phyloP scores from a whole-genome alignment of 2,329 filamentous ascomycete species.

The Bipolaris zeicola region DNA sequence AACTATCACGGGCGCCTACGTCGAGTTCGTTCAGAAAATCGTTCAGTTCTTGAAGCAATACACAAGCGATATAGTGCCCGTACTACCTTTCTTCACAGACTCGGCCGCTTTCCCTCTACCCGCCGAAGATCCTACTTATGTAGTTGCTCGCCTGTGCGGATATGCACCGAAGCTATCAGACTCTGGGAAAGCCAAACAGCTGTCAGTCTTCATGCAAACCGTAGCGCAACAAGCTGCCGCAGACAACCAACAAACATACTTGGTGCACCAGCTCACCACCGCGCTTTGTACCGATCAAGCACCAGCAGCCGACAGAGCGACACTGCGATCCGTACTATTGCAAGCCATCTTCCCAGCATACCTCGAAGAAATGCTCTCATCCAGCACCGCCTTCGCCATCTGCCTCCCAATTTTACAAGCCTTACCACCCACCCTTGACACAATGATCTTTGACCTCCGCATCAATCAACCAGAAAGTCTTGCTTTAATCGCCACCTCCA shows the following conservation, averaged over 20 bases:
- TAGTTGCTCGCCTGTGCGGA: constrained; percentile 64
- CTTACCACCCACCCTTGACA: constrained; percentile 49
- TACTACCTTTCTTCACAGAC: constrained; percentile 66
- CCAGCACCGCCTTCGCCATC: constrained; percentile 57
- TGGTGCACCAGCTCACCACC: constrained; percentile 59
- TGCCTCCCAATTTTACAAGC: constrained; percentile 59
- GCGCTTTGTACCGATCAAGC: constrained; percentile 56
- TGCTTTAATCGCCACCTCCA: constrained; percentile 42
- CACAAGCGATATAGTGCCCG: constrained; percentile 60
- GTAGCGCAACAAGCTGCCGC: constrained; percentile 64
- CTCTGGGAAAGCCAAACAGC: constrained; percentile 57
- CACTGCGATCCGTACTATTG: constrained; percentile 58
- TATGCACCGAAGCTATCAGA: constrained; percentile 61
- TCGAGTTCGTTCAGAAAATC: constrained; percentile 65
- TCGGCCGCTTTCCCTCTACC: constrained; percentile 66
- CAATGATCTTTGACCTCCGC: constrained; percentile 55
- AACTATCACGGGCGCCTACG: constrained; percentile 59
- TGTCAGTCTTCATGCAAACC: constrained; percentile 64
- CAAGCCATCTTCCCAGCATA: constrained; percentile 64
- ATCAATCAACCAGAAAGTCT: constrained; percentile 50
- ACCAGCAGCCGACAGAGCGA: constrained; percentile 49
- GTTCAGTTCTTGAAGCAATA: constrained; percentile 67
- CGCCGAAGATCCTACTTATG: constrained; percentile 64
- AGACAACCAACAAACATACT: constrained; percentile 62
- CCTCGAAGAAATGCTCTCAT: constrained; percentile 55